Evolutionary conservation across 345 rosid species (phyloP).

Genomic region (Sapria himalayana): DNA sequence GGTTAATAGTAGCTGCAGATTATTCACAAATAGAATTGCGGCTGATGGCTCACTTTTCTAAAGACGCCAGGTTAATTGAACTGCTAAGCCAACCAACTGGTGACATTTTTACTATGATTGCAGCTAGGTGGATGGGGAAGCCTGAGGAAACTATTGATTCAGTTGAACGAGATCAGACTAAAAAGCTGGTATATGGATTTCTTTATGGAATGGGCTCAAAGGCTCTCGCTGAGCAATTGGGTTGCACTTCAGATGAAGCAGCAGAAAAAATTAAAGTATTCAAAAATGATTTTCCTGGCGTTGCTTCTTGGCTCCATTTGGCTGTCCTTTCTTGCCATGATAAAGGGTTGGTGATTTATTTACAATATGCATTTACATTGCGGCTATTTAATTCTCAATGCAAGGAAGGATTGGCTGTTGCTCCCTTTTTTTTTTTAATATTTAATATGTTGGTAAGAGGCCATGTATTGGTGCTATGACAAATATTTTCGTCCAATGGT

Average conservation of each 20-base stretch:
- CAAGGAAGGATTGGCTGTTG: no score
- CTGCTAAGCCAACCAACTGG: conserved; percentile 58
- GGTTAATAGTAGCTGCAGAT: conserved; percentile 79
- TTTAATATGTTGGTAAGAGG: no score
- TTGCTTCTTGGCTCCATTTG: conserved; percentile 64
- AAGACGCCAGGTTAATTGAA: conserved; percentile 53
- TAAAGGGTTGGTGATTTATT: conserved; percentile 58
- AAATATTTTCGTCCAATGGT: no score
- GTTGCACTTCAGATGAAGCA: conserved; percentile 70
- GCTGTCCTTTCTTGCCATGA: conserved; percentile 45
- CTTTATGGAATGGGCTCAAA: conserved; percentile 98
- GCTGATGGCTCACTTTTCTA: conserved; percentile 86
- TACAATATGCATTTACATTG: no score
- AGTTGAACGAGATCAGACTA: conserved; percentile 68
- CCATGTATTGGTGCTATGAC: no score
- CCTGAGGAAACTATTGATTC: conserved; percentile 36
- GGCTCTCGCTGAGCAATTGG: conserved; percentile 66
- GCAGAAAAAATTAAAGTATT: conserved; percentile 62
- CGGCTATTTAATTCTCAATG: no score
- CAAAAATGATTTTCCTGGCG: conserved; percentile 65
- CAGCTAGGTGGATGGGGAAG: conserved; percentile 76
- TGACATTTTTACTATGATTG: conserved; percentile 81
- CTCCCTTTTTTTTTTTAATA: no score
- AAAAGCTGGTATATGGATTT: conserved; percentile 85
- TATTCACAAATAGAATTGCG: conserved; percentile 95